Conservation (phyloP, 179 eudicot genomes). For the Carnegiea gigantea region DNA sequence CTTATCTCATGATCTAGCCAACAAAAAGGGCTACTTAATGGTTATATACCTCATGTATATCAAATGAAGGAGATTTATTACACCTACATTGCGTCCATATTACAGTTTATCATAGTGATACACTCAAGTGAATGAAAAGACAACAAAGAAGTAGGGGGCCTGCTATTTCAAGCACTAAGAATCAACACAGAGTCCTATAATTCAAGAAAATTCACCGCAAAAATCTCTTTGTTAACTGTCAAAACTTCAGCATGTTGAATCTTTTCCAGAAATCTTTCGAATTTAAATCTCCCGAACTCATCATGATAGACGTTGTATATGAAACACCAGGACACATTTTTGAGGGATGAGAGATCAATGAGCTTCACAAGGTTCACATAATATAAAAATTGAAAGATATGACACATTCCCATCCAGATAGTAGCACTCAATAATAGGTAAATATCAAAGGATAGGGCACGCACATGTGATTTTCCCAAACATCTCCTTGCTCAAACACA, state of each 20-base stretch:
- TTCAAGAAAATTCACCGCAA: background rate
- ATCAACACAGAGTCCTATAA: too few species aligned
- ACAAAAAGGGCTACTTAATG: too few species aligned
- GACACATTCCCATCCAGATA: background rate
- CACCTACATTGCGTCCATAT: too few species aligned
- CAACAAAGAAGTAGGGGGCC: background rate
- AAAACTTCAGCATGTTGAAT: slow-evolving; percentile 14
- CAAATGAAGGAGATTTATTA: too few species aligned
- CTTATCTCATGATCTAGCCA: background rate
- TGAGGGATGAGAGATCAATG: background rate
- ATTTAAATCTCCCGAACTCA: background rate
- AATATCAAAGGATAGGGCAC: slow-evolving; percentile 9
- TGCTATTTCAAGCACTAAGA: background rate
- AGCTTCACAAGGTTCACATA: background rate
- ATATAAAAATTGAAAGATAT: background rate
- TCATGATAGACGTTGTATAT: too few species aligned
- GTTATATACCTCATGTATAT: too few species aligned
- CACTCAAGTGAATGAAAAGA: background rate
- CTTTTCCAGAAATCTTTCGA: background rate
- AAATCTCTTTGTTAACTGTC: background rate
- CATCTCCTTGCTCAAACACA: background rate
- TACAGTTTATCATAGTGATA: background rate
- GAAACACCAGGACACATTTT: background rate
- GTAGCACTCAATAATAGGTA: background rate
- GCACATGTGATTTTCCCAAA: background rate